Base-by-base conservation (phyloP, 1,284 basidiomycete species). In the Dichomitus squalens region DNA sequence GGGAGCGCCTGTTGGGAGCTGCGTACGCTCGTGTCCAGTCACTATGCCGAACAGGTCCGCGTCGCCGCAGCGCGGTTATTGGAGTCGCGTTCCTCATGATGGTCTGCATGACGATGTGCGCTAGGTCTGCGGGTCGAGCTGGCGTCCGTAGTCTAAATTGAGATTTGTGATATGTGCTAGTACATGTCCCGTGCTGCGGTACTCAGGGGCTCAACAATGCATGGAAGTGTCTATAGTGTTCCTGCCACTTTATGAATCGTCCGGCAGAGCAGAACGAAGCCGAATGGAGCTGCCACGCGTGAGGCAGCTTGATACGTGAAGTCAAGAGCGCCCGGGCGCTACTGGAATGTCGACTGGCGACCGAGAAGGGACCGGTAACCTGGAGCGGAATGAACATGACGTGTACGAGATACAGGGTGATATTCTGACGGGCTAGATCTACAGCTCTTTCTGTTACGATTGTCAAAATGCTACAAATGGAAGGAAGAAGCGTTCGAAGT, bases 1-100 rank as follows among this genome's bases (percentile, higher is more conserved):
- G 87, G 83, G 53, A 83, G 87, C 25, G 83, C 80, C 21, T 83
- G 88, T 58, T 92, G 85, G 79, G 90, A 93, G 74, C 71, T 92
- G 53, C 76, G 82, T 58, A 68, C 83, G 57, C 73, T 93, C 52
- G 77, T 75, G 58, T 69, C 73, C 63, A 71, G 70, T n/a, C 87
- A 93, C 70, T 84, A 79, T 69, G 85, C 92, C 72, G 69, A 76
- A 58, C 74, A 75, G 50, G 84, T 92, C n/a, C 76, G 86, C 59
- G 76, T 76, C 49, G 70, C 66, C 16, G 74, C 73, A 8, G 55
- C 51, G 27, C 61, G 63, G 52, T 53, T 64, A 44, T 52, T 65
- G 47, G 52, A 59, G 49, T 49, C 43, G 2, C 53, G 35, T 20
- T 49, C 61, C 20, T 49, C 60, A 38, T 57, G 56, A 41, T 61